phyloP scores from a whole-genome alignment of 1,284 basidiomycete species.

The Termitomyces sp. region DNA sequence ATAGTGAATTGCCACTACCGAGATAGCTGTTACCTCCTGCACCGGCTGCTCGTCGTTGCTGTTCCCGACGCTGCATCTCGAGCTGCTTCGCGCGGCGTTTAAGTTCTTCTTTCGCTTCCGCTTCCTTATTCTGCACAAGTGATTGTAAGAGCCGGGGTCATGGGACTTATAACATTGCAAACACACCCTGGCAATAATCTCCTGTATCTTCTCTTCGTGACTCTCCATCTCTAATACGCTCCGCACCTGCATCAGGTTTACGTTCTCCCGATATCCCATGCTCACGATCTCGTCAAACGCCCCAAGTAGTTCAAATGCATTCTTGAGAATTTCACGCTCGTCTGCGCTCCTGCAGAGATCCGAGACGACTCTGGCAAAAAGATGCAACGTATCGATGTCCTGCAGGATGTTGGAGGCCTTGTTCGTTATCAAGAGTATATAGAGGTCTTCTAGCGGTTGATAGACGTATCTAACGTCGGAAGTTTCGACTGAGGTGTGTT shows the following conservation, averaged over 20 bases:
- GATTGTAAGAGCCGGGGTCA: neutral
- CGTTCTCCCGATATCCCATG: slow-evolving; percentile 91
- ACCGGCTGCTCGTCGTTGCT: slow-evolving; percentile 69
- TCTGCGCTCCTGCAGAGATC: slow-evolving; percentile 87
- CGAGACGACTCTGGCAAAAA: slow-evolving; percentile 90
- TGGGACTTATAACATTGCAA: neutral
- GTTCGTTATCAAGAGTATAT: slow-evolving; percentile 97
- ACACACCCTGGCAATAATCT: slow-evolving; percentile 90
- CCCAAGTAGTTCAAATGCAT: slow-evolving; percentile 92
- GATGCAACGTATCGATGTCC: slow-evolving; percentile 94
- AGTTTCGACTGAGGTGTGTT: slow-evolving; percentile 96
- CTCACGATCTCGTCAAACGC: slow-evolving; percentile 98
- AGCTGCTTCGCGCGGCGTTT: slow-evolving; percentile 97
- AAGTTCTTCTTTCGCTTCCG: slow-evolving; percentile 98
- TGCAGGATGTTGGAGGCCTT: slow-evolving; percentile 97
- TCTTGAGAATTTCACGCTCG: slow-evolving; percentile 86
- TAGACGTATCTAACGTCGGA: slow-evolving; percentile 95
- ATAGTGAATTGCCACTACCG: slow-evolving; percentile 61
- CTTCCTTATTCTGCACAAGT: slow-evolving; percentile 84
- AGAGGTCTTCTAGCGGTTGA: slow-evolving; percentile 96
- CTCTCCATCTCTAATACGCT: slow-evolving; percentile 97
- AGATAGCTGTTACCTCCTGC: slow-evolving; percentile 53
- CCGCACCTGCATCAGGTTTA: slow-evolving; percentile 88
- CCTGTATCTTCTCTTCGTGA: slow-evolving; percentile 99
- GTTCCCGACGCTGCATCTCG: slow-evolving; percentile 95